Evolutionary conservation across 768 basidiomycete species (phyloP).

Genomic region (Amanita fuliginea): DNA sequence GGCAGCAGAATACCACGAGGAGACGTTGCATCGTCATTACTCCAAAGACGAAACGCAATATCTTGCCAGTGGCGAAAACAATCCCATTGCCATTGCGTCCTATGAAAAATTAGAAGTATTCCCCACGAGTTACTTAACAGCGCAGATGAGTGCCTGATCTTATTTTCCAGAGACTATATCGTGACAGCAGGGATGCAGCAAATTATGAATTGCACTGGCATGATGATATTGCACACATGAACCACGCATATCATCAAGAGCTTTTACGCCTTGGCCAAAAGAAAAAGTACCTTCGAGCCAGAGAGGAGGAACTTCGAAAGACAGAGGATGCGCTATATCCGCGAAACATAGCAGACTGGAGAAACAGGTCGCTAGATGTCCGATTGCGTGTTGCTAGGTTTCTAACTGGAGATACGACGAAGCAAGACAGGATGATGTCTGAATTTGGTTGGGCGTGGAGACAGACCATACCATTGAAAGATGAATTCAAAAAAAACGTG

Average conservation of each 20-base stretch:
- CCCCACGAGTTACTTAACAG: background rate
- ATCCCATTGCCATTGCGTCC: conserved; percentile 9
- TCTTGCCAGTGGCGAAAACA: conserved; percentile 13
- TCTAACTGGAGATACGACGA: conserved; percentile 19
- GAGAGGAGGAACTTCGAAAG: conserved; percentile 16
- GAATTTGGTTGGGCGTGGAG: conserved; percentile 44
- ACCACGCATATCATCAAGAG: conserved; percentile 19
- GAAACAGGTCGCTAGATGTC: conserved; percentile 25
- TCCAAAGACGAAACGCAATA: conserved; percentile 19
- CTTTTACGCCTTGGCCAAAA: conserved; percentile 13
- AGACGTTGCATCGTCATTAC: conserved; percentile 20
- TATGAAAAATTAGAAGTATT: conserved; percentile 16
- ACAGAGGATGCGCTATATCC: conserved; percentile 23
- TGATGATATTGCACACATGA: conserved; percentile 18
- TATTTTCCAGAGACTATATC: conserved; percentile 16
- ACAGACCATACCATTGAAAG: conserved; percentile 31
- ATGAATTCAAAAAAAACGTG: conserved; percentile 30
- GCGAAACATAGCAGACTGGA: conserved; percentile 20
- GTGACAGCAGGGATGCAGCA: conserved; percentile 11
- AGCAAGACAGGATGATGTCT: conserved; percentile 34
- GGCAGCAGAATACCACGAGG: conserved; percentile 23
- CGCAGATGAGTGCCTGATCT: background rate
- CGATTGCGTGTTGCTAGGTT: conserved; percentile 42
- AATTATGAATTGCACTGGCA: conserved; percentile 16
- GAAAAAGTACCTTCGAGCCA: conserved; percentile 10